These are phyloP conservation scores for Leptographium lundbergii DNA, from an alignment of 2,329 filamentous ascomycete genomes.

Conservation along the genomic window DNA sequence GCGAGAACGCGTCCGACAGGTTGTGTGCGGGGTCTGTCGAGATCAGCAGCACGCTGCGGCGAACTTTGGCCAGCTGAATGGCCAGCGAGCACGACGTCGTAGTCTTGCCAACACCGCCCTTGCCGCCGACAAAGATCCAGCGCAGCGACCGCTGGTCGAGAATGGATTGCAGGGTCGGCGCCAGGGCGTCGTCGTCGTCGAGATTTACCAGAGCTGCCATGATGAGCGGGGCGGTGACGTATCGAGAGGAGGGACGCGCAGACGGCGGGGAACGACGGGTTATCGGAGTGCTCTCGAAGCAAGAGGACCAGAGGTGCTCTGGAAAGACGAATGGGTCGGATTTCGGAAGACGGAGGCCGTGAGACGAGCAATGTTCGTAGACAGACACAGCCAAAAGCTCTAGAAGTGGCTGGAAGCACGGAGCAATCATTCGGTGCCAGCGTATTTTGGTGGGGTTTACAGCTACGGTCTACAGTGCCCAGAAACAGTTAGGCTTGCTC, in stretches of 20 bases:
- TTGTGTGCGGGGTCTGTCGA: slow-evolving; percentile 98
- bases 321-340: background rate
- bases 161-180: slow-evolving; percentile 86
- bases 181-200: slow-evolving; percentile 63
- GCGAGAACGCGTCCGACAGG: slow-evolving; percentile 90
- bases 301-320: background rate
- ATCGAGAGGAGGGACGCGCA: background rate
- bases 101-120: slow-evolving; percentile 97
- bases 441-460: background rate
- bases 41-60: slow-evolving; percentile 92
- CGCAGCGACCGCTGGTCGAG: slow-evolving; percentile 89
- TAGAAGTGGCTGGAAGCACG: background rate
- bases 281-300: background rate
- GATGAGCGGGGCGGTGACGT: background rate
- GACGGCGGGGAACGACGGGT: too few relatives aligned
- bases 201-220: slow-evolving; percentile 29
- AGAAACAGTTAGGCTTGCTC: background rate
- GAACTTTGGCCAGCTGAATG: slow-evolving; percentile 90
- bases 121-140: slow-evolving; percentile 98
- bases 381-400: background rate
- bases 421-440: background rate
- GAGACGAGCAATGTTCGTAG: background rate
- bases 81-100: slow-evolving; percentile 98
- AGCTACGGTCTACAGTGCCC: background rate
- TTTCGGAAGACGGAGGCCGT: background rate